Conservation (phyloP, 306 rosid species). For the Glycine latifolia region DNA sequence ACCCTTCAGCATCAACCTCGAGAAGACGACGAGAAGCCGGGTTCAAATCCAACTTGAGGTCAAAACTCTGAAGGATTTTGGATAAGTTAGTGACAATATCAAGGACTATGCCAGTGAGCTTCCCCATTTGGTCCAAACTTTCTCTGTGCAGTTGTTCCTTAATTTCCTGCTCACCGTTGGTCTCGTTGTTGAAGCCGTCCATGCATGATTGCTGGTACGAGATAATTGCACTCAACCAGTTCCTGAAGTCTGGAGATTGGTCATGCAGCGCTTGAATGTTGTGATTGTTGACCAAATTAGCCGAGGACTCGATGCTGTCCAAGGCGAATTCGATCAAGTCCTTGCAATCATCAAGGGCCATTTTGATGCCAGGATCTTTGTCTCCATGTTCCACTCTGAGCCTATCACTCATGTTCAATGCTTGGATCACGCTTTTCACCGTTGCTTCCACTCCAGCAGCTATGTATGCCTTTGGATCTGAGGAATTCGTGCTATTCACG, state of each 20-base stretch:
- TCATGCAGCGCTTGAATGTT: constrained; percentile 49
- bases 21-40: constrained; percentile 65
- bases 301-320: constrained; percentile 51
- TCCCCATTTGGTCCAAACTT: constrained; percentile 46
- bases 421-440: constrained; percentile 41
- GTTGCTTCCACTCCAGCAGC: constrained; percentile 54
- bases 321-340: constrained; percentile 63
- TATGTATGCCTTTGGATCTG: constrained; percentile 59
- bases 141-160: background rate
- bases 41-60: constrained; percentile 53
- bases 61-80: constrained; percentile 43
- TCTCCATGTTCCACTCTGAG: constrained; percentile 49
- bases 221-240: constrained; percentile 72
- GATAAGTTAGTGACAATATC: constrained; percentile 58
- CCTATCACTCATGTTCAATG: constrained; percentile 61
- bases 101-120: constrained; percentile 66
- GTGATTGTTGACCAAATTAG: constrained; percentile 40
- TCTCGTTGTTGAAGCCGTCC: constrained; percentile 50
- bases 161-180: constrained; percentile 41
- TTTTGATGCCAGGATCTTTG: constrained; percentile 47
- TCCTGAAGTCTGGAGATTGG: constrained; percentile 59
- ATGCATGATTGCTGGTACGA: constrained; percentile 66
- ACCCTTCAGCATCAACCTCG: constrained; percentile 50
- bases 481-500: background rate
- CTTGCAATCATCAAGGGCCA: constrained; percentile 75